Conservation (phyloP, 495 filamentous ascomycete species). For the Trichoderma orchidacearum region DNA sequence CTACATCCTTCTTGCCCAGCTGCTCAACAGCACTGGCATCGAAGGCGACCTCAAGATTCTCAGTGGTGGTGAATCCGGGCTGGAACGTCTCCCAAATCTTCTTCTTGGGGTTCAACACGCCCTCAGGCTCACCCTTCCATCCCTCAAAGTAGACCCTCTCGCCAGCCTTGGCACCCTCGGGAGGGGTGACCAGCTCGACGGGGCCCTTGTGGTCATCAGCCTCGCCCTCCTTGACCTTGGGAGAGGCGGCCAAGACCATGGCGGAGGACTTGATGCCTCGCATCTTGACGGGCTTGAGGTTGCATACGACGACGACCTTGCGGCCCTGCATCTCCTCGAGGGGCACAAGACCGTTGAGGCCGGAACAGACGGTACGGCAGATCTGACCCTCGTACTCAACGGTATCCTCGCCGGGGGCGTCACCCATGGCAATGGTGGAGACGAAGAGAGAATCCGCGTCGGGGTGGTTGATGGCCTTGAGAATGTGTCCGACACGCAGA, state of each 20-base stretch:
- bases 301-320: slow-evolving; percentile 89
- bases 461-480: slow-evolving; percentile 87
- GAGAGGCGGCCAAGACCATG: slow-evolving; percentile 94
- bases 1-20: slow-evolving; percentile 45
- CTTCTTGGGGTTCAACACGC: slow-evolving; percentile 94
- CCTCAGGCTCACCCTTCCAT: slow-evolving; percentile 85
- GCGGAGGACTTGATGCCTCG: slow-evolving; percentile 87
- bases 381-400: slow-evolving; percentile 74
- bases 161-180: slow-evolving; percentile 63
- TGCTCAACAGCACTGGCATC: slow-evolving; percentile 32
- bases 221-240: slow-evolving; percentile 59
- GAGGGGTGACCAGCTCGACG: slow-evolving; percentile 84
- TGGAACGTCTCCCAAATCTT: slow-evolving; percentile 96
- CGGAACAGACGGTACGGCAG: slow-evolving; percentile 90
- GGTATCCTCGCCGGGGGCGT: slow-evolving; percentile 77
- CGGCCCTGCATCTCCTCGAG: slow-evolving; percentile 92
- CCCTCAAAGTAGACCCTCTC: slow-evolving; percentile 88
- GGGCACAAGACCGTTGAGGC: slow-evolving; percentile 82
- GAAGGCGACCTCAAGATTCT: slow-evolving; percentile 59
- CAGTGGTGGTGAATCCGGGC: slow-evolving; percentile 83
- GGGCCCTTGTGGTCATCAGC: slow-evolving; percentile 77
- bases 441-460: slow-evolving; percentile 94
- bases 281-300: slow-evolving; percentile 98
- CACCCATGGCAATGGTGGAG: slow-evolving; percentile 91
- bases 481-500: slow-evolving; percentile 89